A percentile compares a stretch with the other conserved stretches of the same genome.
phyloP scores from a whole-genome alignment of 345 rosid species.

The Toxicodendron radicans region DNA sequence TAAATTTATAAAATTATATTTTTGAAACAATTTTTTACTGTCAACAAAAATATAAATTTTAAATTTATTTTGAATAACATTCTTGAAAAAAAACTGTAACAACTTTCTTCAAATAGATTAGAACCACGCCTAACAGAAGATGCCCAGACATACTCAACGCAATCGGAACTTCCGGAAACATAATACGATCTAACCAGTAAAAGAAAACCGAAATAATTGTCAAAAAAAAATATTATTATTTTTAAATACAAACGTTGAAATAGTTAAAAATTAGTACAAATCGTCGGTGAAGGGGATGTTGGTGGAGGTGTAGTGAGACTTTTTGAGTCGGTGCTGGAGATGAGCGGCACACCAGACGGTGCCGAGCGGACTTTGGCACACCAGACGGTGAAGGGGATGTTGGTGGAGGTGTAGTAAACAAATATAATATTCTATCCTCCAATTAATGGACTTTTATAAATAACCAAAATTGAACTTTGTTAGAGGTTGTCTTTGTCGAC shows the following conservation, averaged over 20 bases:
- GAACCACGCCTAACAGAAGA: slow-evolving; percentile 84
- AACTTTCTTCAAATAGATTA: slow-evolving; percentile 85
- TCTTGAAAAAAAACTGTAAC: no score
- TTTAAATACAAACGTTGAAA: not conserved
- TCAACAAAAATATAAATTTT: no score
- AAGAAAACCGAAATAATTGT: not conserved
- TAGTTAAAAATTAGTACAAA: slow-evolving; percentile 17
- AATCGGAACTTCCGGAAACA: slow-evolving; percentile 72
- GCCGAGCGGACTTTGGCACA: slow-evolving; percentile 78
- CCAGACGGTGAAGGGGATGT: no score
- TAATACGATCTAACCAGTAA: slow-evolving; percentile 51
- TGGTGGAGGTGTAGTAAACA: no score
- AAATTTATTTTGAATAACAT: no score
- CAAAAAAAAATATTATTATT: not conserved
- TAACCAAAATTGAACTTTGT: no score
- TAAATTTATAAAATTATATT: no score
- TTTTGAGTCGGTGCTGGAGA: slow-evolving; percentile 70
- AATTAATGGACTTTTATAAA: no score
- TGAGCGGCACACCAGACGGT: slow-evolving; percentile 93
- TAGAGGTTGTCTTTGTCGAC: no score
- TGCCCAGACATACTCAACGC: slow-evolving; percentile 85
- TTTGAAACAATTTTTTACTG: no score
- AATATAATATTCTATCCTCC: no score
- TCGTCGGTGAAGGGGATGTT: slow-evolving; percentile 73
- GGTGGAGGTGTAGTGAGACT: slow-evolving; percentile 75